Conservation (phyloP, 2,329 filamentous ascomycete genomes). For the Amylocarpus encephaloides region DNA sequence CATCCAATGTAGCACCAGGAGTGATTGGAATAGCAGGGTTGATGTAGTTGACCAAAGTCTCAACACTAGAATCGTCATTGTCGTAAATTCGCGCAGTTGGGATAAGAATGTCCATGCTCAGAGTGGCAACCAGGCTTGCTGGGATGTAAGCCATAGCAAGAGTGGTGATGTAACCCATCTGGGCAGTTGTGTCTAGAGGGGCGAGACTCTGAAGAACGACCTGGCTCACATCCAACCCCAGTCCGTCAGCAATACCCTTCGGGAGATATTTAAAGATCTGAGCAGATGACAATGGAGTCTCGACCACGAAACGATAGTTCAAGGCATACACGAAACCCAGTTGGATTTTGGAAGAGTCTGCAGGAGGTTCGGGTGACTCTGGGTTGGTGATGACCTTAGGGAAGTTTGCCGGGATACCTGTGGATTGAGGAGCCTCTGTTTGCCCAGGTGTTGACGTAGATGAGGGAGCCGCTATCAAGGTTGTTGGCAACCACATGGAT, state of each 20-base stretch:
- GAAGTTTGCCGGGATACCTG: conserved; percentile 22
- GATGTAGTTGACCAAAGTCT: conserved; percentile 71
- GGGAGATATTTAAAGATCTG: conserved; percentile 83
- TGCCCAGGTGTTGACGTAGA: conserved; percentile 12
- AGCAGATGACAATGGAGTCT: conserved; percentile 62
- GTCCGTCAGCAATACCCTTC: conserved; percentile 47
- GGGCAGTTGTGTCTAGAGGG: conserved; percentile 65
- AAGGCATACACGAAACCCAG: conserved; percentile 76
- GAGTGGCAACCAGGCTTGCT: conserved; percentile 56
- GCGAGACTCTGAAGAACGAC: conserved; percentile 65
- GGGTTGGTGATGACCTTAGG: conserved; percentile 29
- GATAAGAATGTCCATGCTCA: conserved; percentile 64
- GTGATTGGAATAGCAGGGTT: conserved; percentile 63
- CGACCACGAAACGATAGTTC: conserved; percentile 78
- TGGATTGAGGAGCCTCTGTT: conserved; percentile 16
- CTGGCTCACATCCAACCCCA: conserved; percentile 42
- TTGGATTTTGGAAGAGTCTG: conserved; percentile 66
- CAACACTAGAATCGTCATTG: conserved; percentile 58
- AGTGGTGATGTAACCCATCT: conserved; percentile 75
- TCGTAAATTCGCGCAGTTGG: conserved; percentile 71
- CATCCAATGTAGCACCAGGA: conserved; percentile 37
- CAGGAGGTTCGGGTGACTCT: conserved; percentile 13
- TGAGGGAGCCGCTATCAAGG: conserved; percentile 25
- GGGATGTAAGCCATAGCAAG: conserved; percentile 73
- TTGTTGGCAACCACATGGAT: conserved; percentile 23